Evolutionary conservation across 495 filamentous ascomycete species (phyloP), one percentile per base, ranked within the genome.

Genomic region (Wilcoxina mikolae): DNA sequence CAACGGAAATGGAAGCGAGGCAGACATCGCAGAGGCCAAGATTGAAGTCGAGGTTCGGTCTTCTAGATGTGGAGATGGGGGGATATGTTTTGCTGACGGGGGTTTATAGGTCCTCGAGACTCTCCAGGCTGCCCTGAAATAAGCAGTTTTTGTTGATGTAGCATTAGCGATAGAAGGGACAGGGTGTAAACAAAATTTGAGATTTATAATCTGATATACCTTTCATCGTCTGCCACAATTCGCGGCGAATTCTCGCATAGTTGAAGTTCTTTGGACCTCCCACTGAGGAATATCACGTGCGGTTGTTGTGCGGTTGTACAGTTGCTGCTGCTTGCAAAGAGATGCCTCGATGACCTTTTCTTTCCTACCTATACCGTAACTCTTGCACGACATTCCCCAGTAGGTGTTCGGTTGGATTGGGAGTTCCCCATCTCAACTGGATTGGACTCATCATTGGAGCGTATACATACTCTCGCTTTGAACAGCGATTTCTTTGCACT

Each of bases 11-110:
- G 91, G 91, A 64, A 95, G 88, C 69, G 91, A 96, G 78, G 84
- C 88, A 72, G 91, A 99, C 67, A 85, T 95, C 70, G 89, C 88
- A 54, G 91, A 96, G 79, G 91, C 91, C 54, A 95, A 91, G 78
- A 86, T 96, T 68, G 93, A 99, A 76, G 73, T 99, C 59, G 91
- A 96, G 84, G 91, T 95, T 73, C 58, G 75, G 62, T 48, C 9
- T 48, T 29, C 20, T 43, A 24, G n/a, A 12, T 9, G 22, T 10
- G 29, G 28, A 31, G 41, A 38, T 22, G 17, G 26, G 35, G 29
- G 22, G 27, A 25, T 41, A n/a, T 35, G 17, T 17, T n/a, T 45
- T n/a, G 29, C 26, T 52, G 48, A 35, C 52, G 58, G 25, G 31
- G n/a, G n/a, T 4, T 24, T 20, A 67, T 54, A 83, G 79, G 79